phyloP scores from a whole-genome alignment of 192 early-diverging fungal species.

The Backusella tuberculispora region DNA sequence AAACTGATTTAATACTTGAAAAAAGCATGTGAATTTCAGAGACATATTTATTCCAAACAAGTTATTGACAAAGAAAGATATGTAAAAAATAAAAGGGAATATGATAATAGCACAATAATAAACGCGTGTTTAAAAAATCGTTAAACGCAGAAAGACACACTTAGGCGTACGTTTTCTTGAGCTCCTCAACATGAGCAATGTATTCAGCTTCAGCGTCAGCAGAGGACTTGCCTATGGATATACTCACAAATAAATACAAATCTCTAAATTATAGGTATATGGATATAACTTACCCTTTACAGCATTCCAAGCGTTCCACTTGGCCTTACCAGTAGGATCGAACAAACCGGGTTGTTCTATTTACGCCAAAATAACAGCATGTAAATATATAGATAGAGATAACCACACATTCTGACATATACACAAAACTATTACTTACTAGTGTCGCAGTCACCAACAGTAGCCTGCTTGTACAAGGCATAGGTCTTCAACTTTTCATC shows the following conservation, averaged over 20 bases:
- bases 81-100: background rate
- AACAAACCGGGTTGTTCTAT: conserved; percentile 30
- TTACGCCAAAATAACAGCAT: background rate
- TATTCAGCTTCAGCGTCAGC: conserved; percentile 82
- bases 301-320: conserved; percentile 80
- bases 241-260: background rate
- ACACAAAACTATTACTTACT: conserved; percentile 32
- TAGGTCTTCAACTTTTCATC: conserved; percentile 79
- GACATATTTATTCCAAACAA: background rate
- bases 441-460: conserved; percentile 75
- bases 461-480: conserved; percentile 87
- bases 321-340: conserved; percentile 72
- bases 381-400: background rate
- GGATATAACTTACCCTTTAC: conserved; percentile 50
- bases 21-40: conserved; percentile 7
- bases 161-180: conserved; percentile 40
- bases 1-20: background rate
- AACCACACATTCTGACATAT: background rate
- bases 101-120: background rate
- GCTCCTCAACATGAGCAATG: conserved; percentile 70
- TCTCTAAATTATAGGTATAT: background rate
- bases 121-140: background rate
- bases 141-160: no score
- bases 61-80: background rate
- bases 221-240: conserved; percentile 18